Conservation (phyloP, 331 rosid genomes). For the Quercus phellos region DNA sequence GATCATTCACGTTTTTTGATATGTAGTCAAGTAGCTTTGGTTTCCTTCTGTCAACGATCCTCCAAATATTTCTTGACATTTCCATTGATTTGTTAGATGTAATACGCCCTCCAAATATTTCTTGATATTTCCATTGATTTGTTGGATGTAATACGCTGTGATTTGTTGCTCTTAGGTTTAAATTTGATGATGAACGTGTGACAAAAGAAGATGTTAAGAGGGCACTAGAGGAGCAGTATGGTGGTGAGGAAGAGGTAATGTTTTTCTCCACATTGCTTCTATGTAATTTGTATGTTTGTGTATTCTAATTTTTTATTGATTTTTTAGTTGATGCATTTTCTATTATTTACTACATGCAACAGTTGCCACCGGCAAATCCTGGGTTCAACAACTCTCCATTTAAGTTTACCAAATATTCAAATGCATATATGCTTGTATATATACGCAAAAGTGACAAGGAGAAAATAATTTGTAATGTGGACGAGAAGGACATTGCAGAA, state of each 20-base stretch:
- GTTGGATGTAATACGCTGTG: background rate
- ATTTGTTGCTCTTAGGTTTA: conserved; percentile 46
- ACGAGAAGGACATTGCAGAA: conserved; percentile 77
- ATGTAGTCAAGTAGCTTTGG: background rate
- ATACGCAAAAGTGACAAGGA: conserved; percentile 80
- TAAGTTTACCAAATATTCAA: conserved; percentile 68
- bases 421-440: conserved; percentile 84
- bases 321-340: conserved; percentile 2
- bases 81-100: background rate
- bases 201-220: conserved; percentile 77
- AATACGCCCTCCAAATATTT: background rate
- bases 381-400: conserved; percentile 69
- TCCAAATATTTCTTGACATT: background rate
- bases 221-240: conserved; percentile 88
- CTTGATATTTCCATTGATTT: background rate
- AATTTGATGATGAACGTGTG: conserved; percentile 86
- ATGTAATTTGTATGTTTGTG: background rate
- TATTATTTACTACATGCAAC: conserved; percentile 13
- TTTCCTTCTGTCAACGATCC: background rate
- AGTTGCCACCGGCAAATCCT: conserved; percentile 76
- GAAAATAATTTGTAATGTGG: conserved; percentile 70
- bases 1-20: background rate
- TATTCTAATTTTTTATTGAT: background rate
- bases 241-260: conserved; percentile 88
- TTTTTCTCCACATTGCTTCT: background rate